These are phyloP conservation scores for Chrysopogon serrulatus DNA, from an alignment of 176 grass and related monocot species.

Conservation along the genomic window DNA sequence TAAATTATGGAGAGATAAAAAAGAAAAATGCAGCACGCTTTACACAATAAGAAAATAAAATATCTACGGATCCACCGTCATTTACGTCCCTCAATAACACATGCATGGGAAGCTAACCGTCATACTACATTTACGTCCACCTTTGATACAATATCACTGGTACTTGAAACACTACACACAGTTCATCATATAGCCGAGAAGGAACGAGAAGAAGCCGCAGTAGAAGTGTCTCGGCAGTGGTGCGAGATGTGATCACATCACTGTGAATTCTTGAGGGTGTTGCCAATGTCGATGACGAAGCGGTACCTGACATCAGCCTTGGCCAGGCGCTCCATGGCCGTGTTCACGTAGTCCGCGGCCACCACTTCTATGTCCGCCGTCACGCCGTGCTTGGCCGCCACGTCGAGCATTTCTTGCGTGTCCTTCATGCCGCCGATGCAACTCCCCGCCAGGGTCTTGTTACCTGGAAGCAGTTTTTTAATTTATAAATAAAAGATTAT, in stretches of 20 bases:
- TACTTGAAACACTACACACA: too few relatives aligned
- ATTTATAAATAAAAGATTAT: too few relatives aligned
- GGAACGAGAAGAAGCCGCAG: neutral
- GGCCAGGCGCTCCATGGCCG: constrained; percentile 57
- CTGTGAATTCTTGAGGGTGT: constrained; percentile 35
- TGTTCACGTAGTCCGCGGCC: constrained; percentile 48
- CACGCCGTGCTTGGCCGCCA: constrained; percentile 50
- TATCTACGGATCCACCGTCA: too few relatives aligned
- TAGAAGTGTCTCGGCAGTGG: neutral
- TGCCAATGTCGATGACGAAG: constrained; percentile 83
- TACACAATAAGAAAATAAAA: too few relatives aligned
- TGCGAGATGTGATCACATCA: neutral
- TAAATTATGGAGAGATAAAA: too few relatives aligned
- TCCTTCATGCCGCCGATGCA: constrained; percentile 59
- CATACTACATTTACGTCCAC: too few relatives aligned
- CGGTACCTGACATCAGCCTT: constrained; percentile 67
- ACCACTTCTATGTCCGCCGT: constrained; percentile 60
- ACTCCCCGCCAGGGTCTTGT: constrained; percentile 52
- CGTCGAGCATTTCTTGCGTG: constrained; percentile 71
- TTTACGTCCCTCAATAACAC: too few relatives aligned
- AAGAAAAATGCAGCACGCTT: too few relatives aligned
- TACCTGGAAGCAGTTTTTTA: constrained; percentile 1
- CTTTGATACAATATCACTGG: too few relatives aligned
- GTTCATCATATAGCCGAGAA: neutral
- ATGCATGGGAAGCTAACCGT: too few relatives aligned